phyloP scores from a whole-genome alignment of 805 yeast species.

The Candida xyloterini region DNA sequence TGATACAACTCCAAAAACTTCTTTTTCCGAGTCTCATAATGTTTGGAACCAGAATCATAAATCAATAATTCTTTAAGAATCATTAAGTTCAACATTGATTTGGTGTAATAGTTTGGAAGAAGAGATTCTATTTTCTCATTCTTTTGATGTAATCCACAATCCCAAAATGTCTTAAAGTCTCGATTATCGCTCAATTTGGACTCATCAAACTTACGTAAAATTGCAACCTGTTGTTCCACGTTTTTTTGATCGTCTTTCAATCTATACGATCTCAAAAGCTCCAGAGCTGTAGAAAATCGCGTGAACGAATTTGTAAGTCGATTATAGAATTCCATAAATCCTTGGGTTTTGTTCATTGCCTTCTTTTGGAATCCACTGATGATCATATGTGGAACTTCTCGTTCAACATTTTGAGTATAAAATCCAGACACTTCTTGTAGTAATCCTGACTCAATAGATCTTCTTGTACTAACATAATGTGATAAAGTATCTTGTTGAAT shows the following conservation, averaged over 20 bases:
- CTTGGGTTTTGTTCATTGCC: slow-evolving; percentile 63
- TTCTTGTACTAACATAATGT: slow-evolving; percentile 48
- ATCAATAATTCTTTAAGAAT: slow-evolving; percentile 41
- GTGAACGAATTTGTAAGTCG: slow-evolving; percentile 51
- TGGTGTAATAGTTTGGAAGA: slow-evolving; percentile 25
- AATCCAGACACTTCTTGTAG: slow-evolving; percentile 43
- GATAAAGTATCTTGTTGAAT: slow-evolving; percentile 73
- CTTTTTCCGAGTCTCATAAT: slow-evolving; percentile 22
- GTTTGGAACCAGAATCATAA: slow-evolving; percentile 29
- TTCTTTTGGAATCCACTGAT: slow-evolving; percentile 53
- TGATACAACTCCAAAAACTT: slow-evolving; percentile 14
- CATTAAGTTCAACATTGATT: slow-evolving; percentile 33
- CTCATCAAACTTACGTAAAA: slow-evolving; percentile 17
- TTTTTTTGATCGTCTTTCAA: slow-evolving; percentile 24
- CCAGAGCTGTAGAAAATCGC: slow-evolving; percentile 36
- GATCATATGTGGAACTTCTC: slow-evolving; percentile 49
- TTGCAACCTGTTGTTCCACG: slow-evolving; percentile 15
- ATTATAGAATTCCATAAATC: slow-evolving; percentile 59
- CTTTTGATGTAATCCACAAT: slow-evolving; percentile 41
- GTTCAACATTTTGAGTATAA: slow-evolving; percentile 48
- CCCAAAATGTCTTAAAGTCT: slow-evolving; percentile 54
- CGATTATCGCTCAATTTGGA: slow-evolving; percentile 52
- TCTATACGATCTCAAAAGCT: slow-evolving; percentile 35
- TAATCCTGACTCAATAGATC: slow-evolving; percentile 32
- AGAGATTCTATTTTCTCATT: slow-evolving; percentile 17